Percentiles rank a stretch among this genome's conserved stretches.
Conservation (phyloP, 2,329 filamentous ascomycete species). For the Immersiporthe knoxdaviesiana region DNA sequence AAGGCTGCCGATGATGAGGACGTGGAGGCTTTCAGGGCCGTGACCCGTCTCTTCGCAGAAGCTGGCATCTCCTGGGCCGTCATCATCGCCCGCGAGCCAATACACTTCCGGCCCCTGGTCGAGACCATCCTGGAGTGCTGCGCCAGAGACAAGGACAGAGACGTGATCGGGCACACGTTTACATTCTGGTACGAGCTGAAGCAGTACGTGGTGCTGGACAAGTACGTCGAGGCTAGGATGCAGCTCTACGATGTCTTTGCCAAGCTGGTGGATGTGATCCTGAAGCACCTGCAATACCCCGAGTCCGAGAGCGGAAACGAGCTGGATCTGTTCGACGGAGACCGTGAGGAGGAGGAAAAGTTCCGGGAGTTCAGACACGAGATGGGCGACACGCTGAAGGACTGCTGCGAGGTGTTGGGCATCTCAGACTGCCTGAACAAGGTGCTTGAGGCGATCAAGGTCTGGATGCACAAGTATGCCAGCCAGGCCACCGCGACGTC, state of each 20-base stretch:
- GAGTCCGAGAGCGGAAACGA: constrained; percentile 73
- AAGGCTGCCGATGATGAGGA: constrained; percentile 81
- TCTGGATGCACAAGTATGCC: constrained; percentile 85
- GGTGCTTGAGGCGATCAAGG: constrained; percentile 80
- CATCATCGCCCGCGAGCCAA: constrained; percentile 81
- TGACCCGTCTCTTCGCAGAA: constrained; percentile 89
- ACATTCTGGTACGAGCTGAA: constrained; percentile 99
- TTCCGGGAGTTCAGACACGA: constrained; percentile 95
- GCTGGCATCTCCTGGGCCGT: constrained; percentile 95
- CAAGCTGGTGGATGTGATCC: constrained; percentile 88
- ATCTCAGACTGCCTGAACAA: constrained; percentile 90
- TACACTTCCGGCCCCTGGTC: constrained; percentile 81
- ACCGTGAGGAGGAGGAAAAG: constrained; percentile 93
- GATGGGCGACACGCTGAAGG: constrained; percentile 97
- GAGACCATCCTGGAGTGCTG: constrained; percentile 93
- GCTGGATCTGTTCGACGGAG: constrained; percentile 88
- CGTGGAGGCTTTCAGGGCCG: constrained; percentile 79
- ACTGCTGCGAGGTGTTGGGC: constrained; percentile 94
- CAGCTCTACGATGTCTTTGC: constrained; percentile 82
- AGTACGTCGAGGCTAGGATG: constrained; percentile 80
- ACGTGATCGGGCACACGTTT: constrained; percentile 93
- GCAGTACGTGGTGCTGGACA: constrained; percentile 89
- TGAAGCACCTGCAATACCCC: constrained; percentile 88
- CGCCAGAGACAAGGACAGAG: constrained; percentile 81
- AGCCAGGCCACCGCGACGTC: constrained; percentile 71